Percentiles rank a stretch among this genome's conserved stretches.
phyloP scores from a whole-genome alignment of 2,329 filamentous ascomycete genomes.

The Amphichorda felina region DNA sequence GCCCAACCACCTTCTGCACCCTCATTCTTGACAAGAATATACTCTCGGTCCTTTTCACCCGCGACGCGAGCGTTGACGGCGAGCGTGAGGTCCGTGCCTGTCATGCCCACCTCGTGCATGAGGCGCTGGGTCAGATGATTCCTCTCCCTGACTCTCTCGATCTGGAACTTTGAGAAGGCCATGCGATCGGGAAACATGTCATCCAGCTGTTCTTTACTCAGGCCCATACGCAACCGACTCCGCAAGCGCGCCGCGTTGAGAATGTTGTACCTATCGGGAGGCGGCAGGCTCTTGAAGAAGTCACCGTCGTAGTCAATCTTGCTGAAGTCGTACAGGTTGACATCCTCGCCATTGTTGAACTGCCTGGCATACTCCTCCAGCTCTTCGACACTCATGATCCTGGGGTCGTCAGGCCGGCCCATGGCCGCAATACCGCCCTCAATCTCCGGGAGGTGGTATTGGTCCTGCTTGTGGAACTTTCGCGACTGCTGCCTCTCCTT shows the following conservation, averaged over 20 bases:
- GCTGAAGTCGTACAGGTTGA: slow-evolving; percentile 88
- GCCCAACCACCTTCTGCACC: slow-evolving; percentile 94
- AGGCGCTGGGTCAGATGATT: slow-evolving; percentile 90
- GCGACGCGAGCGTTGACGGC: slow-evolving; percentile 56
- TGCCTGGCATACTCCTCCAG: slow-evolving; percentile 88
- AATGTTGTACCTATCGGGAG: slow-evolving; percentile 92
- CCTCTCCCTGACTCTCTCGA: slow-evolving; percentile 82
- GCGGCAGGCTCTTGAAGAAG: slow-evolving; percentile 85
- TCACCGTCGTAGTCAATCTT: slow-evolving; percentile 97
- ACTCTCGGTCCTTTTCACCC: slow-evolving; percentile 82
- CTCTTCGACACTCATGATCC: slow-evolving; percentile 93
- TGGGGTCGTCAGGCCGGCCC: slow-evolving; percentile 82
- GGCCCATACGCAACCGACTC: slow-evolving; percentile 84
- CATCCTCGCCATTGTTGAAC: slow-evolving; percentile 85
- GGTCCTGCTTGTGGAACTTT: slow-evolving; percentile 82
- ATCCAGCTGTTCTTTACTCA: slow-evolving; percentile 92
- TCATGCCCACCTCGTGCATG: slow-evolving; percentile 92
- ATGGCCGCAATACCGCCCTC: slow-evolving; percentile 70
- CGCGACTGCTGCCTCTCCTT: slow-evolving; percentile 57
- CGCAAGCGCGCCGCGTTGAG: slow-evolving; percentile 84
- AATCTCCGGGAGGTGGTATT: slow-evolving; percentile 87
- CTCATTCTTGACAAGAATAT: slow-evolving; percentile 92
- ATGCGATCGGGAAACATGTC: slow-evolving; percentile 96
- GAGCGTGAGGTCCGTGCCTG: slow-evolving; percentile 59
- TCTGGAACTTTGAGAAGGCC: slow-evolving; percentile 94